A percentile compares a stretch with the other conserved stretches of the same genome.
phyloP scores from a whole-genome alignment of 1,139 yeast genomes.

The Candida neerlandica region DNA sequence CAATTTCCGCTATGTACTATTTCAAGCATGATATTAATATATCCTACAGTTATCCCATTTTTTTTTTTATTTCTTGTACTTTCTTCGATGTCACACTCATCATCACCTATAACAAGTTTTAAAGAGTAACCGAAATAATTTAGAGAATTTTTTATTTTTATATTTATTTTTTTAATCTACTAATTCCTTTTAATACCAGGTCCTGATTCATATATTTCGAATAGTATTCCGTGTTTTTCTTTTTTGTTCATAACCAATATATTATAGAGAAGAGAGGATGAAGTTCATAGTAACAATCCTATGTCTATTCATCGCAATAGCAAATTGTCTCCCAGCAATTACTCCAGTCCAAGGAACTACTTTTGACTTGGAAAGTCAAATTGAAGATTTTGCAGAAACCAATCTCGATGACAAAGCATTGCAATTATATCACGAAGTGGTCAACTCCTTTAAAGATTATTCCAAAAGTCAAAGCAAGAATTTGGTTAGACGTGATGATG shows the following conservation, averaged over 20 bases:
- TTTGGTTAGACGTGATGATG: slow-evolving; percentile 21
- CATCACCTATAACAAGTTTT: not conserved
- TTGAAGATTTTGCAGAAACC: not conserved
- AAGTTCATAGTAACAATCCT: not conserved
- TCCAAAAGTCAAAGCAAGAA: not conserved
- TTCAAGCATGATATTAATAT: not conserved
- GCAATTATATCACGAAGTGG: slow-evolving; percentile 1
- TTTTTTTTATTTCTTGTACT: not conserved
- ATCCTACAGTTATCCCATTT: not conserved
- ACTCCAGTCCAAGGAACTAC: not conserved
- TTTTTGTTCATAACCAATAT: not conserved
- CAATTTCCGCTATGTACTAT: not conserved
- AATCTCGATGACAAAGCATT: slow-evolving; percentile 14
- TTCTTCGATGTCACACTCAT: not conserved
- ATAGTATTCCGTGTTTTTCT: not conserved
- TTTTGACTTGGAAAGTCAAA: not conserved
- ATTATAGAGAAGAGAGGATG: not conserved
- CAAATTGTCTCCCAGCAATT: not conserved
- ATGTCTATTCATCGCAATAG: not conserved
- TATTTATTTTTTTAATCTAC: not conserved
- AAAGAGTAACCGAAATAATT: not conserved
- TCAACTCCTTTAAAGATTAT: not conserved
- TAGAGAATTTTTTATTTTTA: not conserved
- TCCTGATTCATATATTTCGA: not conserved
- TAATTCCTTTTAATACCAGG: not conserved